Base-by-base conservation (phyloP, 139 green algal species). In the Haematococcus lacustris region DNA sequence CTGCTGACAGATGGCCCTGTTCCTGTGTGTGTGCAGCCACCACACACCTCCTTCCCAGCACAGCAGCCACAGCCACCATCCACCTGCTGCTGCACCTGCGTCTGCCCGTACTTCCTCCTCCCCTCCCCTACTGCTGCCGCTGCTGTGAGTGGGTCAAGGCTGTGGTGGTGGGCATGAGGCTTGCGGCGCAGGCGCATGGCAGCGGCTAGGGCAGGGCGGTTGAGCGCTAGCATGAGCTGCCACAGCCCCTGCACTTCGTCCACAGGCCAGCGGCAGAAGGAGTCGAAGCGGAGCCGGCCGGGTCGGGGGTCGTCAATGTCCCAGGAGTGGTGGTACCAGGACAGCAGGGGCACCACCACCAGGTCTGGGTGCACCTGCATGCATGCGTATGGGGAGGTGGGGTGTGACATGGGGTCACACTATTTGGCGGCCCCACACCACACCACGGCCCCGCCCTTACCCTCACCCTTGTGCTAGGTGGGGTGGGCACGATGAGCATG, bases 201-300 rank as follows among this genome's bases (percentile, higher is more conserved):
- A n/a, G n/a, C n/a, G 53, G 63, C 63, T 37, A 69, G 38, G 6
- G 63, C 30, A 5, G 63, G 30, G 4, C 63, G 63, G 63, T 69
- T 69, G 21, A 39, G 51, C 4, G 63, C 63, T 2, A 69, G 63
- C 34, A 69, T 51, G 6, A 69, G 21, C 63, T 69, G 63, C 63
- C 63, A 69, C 63, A 69, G 6, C 3, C 6, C 34, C 2, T 51
- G 7, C 63, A 5, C 37, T 23, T 69, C 63, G 13, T 69, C 63
- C 35, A 69, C 63, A 2, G 63, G 63, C 63, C 63, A 69, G 21
- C 7, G 4, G 35, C 63, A 69, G 17, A 69, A 69, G 6, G 9
- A 5, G 35, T 69, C 63, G 21, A 47, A 51, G 2, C 63, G 63
- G 17, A 69, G 37, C 3, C 2, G 7, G 4, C 63, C 63, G 35